Evolutionary conservation across 2,329 filamentous ascomycete species (phyloP).

Genomic region (Coniochaeta pulveracea): DNA sequence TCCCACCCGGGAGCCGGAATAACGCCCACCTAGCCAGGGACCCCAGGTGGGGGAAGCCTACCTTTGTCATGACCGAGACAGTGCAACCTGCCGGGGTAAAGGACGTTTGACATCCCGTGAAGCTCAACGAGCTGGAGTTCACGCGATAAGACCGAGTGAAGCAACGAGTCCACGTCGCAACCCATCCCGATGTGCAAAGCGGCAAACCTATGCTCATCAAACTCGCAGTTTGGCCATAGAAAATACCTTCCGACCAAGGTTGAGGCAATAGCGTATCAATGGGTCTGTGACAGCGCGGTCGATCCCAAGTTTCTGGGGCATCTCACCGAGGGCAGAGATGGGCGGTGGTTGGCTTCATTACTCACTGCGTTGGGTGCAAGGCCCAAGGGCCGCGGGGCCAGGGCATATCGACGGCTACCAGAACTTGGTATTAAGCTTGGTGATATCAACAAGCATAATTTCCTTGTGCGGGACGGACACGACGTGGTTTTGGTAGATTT

Average conservation of each 20-base stretch:
- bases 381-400: conserved; percentile 15
- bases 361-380: conserved; percentile 13
- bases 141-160: conserved; percentile 11
- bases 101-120: conserved; percentile 7
- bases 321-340: conserved; percentile 15
- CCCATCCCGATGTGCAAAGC: conserved; percentile 12
- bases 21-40: neutral
- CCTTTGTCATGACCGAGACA: conserved; percentile 1
- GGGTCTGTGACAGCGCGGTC: conserved; percentile 13
- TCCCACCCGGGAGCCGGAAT: neutral
- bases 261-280: conserved; percentile 17
- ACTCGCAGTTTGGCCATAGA: conserved; percentile 16
- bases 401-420: conserved; percentile 18
- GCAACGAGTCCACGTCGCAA: conserved; percentile 14
- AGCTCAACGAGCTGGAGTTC: conserved; percentile 15
- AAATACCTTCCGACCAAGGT: conserved; percentile 13
- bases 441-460: conserved; percentile 23
- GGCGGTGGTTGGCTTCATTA: conserved; percentile 17
- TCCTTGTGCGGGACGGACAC: conserved; percentile 15
- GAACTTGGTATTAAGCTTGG: conserved; percentile 20
- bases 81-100: neutral
- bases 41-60: neutral
- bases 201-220: conserved; percentile 16
- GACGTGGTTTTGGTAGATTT: conserved; percentile 21
- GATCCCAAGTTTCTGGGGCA: conserved; percentile 18